Evolutionary conservation across 345 rosid species (phyloP), one percentile per base, ranked within the genome.

Genomic region (Reutealis trisperma): DNA sequence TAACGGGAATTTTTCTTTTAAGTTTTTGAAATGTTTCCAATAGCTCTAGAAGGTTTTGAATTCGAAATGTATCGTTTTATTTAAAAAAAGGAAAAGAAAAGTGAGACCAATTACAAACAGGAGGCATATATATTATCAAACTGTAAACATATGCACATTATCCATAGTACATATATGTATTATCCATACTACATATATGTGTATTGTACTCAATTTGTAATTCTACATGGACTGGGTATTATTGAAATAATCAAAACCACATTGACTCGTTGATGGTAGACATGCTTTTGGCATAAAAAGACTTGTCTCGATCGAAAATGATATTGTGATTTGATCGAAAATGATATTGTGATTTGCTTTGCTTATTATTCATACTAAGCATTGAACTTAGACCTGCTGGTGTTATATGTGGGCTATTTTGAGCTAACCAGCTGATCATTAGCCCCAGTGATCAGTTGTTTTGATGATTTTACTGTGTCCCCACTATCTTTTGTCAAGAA

Each of bases 341-440:
- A n/a, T n/a, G n/a, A 6, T 37, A 22, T 9, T 52, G 19, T 58
- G 18, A 45, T 14, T 70, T 67, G 51, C 42, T 22, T 44, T 71
- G 61, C 32, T 45, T 45, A 71, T 44, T 71, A 16, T 27, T 51
- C 13, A 52, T 8, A n/a, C 15, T 34, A 74, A 68, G 70, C 84
- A 74, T 79, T 81, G 88, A 78, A 87, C 78, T 75, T 83, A 37
- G 85, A 62, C 88, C 47, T 44, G 12, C 42, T 22, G 42, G 18
- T 58, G 27, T 32, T 37, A 47, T 62, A 42, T 52, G 37, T 30
- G 16, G 19, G 55, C 9, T 34, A 41, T 75, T 75, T 59, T 55
- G 71, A 78, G 83, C 79, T 65, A 78, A 72, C 80, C 58, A 66
- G 72, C 75, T 66, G 42, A 22, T 55, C 22, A 67, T 15, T 18